Percentiles rank a stretch among this genome's conserved stretches.
phyloP scores from a whole-genome alignment of 1,284 basidiomycete genomes.

The Puccinia hordei region DNA sequence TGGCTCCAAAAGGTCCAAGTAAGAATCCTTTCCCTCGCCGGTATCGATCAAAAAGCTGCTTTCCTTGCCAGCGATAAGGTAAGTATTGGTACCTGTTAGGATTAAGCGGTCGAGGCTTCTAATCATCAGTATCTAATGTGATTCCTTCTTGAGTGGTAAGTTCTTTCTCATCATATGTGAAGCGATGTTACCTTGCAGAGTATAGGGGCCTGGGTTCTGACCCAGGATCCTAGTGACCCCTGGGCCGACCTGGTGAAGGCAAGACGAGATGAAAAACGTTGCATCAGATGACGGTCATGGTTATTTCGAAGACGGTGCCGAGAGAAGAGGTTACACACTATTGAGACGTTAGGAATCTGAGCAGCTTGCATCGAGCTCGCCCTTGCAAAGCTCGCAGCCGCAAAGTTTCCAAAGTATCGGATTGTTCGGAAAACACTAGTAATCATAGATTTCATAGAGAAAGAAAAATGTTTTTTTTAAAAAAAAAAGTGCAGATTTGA shows the following conservation, averaged over 20 bases:
- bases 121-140: neutral
- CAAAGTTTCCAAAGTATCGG: no score
- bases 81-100: conserved; percentile 85
- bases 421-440: no score
- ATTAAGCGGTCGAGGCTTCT: neutral
- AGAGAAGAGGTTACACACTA: neutral
- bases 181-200: conserved; percentile 71
- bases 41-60: conserved; percentile 84
- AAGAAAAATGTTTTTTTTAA: no score
- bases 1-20: conserved; percentile 69
- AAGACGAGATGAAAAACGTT: no score
- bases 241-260: conserved; percentile 57
- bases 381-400: no score
- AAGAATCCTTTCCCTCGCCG: conserved; percentile 74
- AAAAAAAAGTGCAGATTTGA: no score
- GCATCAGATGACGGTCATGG: neutral
- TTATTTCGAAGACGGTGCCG: neutral
- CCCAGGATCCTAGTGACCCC: conserved; percentile 63
- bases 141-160: no score
- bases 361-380: neutral
- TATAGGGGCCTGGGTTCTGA: conserved; percentile 87
- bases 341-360: neutral
- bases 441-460: no score
- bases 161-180: neutral
- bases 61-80: conserved; percentile 72